Base-by-base conservation (phyloP, 257 asterid species). In the Rauvolfia tetraphylla region DNA sequence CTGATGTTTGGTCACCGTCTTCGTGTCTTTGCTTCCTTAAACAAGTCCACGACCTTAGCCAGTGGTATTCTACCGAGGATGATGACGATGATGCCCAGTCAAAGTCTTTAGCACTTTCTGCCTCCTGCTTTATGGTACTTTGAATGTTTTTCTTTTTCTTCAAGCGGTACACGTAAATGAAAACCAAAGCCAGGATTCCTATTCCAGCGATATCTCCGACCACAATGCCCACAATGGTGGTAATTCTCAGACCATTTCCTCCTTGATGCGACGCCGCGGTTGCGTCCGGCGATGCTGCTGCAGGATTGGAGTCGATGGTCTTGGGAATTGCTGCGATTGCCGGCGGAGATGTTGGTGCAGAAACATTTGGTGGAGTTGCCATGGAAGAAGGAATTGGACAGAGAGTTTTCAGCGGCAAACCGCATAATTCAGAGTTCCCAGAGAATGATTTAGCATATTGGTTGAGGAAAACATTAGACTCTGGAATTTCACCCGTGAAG, bases 271-370 rank as follows among this genome's bases (percentile, higher is more conserved):
- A 23, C n/a, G 14, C 29, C 36, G 68, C 67, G 42, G 84, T 42
- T 44, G 67, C 61, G 33, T 67, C 74, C 6, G 91, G 72, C 1
- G 88, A 78, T 48, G 75, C 74, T 10, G 87, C 69, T 0, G 73
- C 84, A 0, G 93, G 90, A 76, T 69, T 82, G 22, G 96, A 85
- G 73, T 54, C 85, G 0, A 87, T 81, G 20, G 93, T 79, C 27
- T 92, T 85, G 0, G 99, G 99, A 13, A 90, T 89, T 61, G 96
- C 97, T 59, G 99, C 97, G 57, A 92, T 89, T 39, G 99, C 99
- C 7, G 98, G 95, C 0, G 97, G 95, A n/a, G 96, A 93, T 12
- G 81, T 89, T 9, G 90, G 86, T 20, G 73, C 83, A 0, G 92
- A 56, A 39, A 89, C 72, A 46, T 85, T 88, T 1, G 93, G 93